Base-by-base conservation (phyloP, 176 grass and related monocot species). In the Ensete ventricosum region DNA sequence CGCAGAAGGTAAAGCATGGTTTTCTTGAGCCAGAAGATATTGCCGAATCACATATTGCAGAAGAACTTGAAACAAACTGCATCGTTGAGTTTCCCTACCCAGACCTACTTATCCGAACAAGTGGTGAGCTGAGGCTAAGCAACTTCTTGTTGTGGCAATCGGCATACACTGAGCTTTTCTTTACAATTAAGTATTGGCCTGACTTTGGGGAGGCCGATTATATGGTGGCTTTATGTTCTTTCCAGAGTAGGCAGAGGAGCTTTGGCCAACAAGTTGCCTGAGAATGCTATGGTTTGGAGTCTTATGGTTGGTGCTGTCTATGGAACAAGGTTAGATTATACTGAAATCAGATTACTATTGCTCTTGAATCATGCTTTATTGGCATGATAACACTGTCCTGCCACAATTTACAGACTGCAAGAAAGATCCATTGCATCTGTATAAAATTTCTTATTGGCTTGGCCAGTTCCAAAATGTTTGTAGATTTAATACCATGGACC, bases 111-210 rank as follows among this genome's bases (percentile, higher is more conserved):
- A 90, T 93, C 71, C 64, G 90, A 52, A 93, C 90, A 53, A 89
- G 87, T 59, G 87, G 90, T 55, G 90, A 93, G 80, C 73, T 78
- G 21, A 73, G 90, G 73, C 73, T 93, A 73, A 90, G 90, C 82
- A 89, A 93, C 90, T 93, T 93, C 87, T 72, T 93, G 76, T 80
- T 93, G 69, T 93, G 84, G 90, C 87, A 93, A 76, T 85, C 90
- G 50, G 90, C 90, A 49, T 87, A 93, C 82, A 67, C 84, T 34
- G 90, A 90, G 84, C 87, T 87, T 73, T 93, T 85, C 82, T 93
- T 93, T 77, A 85, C 87, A 51, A 55, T 83, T 54, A 85, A 80
- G n/a, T 63, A 80, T 74, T 84, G 90, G 87, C 87, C 87, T 22
- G 87, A 93, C 55, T 89, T 90, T 26, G 84, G 82, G 23, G 87